Conservation (phyloP, 768 basidiomycete genomes). For the Mycena venus region DNA sequence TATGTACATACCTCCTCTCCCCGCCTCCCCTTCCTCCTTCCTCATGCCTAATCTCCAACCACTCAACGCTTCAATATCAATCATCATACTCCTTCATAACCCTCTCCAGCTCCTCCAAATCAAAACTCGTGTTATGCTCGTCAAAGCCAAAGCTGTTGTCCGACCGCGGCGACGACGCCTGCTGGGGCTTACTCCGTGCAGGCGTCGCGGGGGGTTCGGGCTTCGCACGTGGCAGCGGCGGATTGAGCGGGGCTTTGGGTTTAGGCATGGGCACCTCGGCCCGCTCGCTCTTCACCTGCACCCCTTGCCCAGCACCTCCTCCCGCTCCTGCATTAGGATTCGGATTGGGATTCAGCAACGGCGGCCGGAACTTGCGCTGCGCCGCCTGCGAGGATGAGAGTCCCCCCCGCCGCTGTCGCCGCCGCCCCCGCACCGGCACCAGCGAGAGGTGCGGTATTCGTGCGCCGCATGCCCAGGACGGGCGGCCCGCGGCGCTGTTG, state of each 20-base stretch:
- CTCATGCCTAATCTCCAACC: not conserved
- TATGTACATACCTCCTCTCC: too few relatives aligned
- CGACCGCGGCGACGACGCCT: not conserved
- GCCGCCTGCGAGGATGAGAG: not conserved
- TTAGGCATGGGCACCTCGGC: not conserved
- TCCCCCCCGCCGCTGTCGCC: too few relatives aligned
- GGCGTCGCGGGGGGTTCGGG: not conserved
- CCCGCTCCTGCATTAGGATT: too few relatives aligned
- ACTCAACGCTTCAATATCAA: not conserved
- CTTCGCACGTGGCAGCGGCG: not conserved
- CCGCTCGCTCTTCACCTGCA: not conserved
- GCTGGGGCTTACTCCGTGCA: not conserved
- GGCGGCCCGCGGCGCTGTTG: slow-evolving; percentile 21
- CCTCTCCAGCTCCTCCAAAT: slow-evolving; percentile 25
- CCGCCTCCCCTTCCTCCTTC: too few relatives aligned
- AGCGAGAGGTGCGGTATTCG: slow-evolving; percentile 20
- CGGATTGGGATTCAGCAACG: slow-evolving; percentile 14
- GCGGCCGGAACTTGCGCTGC: slow-evolving; percentile 21
- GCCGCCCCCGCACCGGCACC: not conserved
- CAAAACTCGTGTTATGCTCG: slow-evolving; percentile 9
- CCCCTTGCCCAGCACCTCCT: not conserved
- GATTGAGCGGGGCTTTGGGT: not conserved
- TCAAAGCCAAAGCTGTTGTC: not conserved
- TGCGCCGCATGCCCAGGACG: slow-evolving; percentile 32
- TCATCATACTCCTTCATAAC: slow-evolving; percentile 24